Base-by-base conservation (phyloP, 345 rosid species). In the Barbarea vulgaris region DNA sequence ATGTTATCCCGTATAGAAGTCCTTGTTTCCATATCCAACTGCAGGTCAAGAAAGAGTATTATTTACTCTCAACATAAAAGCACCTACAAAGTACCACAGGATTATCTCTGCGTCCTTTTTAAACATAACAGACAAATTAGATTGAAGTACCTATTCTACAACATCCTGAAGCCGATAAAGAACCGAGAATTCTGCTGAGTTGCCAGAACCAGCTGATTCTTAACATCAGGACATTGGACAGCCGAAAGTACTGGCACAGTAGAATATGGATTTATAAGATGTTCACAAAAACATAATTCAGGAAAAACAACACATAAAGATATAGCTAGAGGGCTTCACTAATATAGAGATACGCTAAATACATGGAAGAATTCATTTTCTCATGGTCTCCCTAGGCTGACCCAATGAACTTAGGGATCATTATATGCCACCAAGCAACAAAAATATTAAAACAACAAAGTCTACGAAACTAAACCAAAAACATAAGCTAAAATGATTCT, bases 1-100 rank as follows among this genome's bases (percentile, higher is more conserved):
- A 95, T 88, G 93, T 98, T 95, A 86, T 89, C 97, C 33, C 99
- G 86, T 24, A 90, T 87, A 70, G 89, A 86, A 44, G 90, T 85
- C 87, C 97, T 85, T 69, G 80, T 77, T 77, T 85, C 81, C 77
- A 74, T 71, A 72, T 93, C 93, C 89, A 93, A 72, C 98, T 95
- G 90, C 55, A 47, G 55, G 30, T 77, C 72, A 80, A 73, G 30
- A 73, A 37, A 64, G 63, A 70, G 75, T 80, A 60, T 44, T 28
- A 67, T 37, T 66, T 42, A 65, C 30, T 58, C 33, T 22, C 63
- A 22, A 72, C 64, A 72, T 54, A 37, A 64, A 77, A 51, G 51
- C 41, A 28, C 58, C 58, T 42, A 60, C 41, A 51, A 39, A 55
- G 47, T 70, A 71, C 30, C 58, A 13, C 69, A 27, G 75, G 59